These are phyloP conservation scores for Lagerstroemia speciosa DNA, from an alignment of 345 rosid genomes.

Conservation along the genomic window DNA sequence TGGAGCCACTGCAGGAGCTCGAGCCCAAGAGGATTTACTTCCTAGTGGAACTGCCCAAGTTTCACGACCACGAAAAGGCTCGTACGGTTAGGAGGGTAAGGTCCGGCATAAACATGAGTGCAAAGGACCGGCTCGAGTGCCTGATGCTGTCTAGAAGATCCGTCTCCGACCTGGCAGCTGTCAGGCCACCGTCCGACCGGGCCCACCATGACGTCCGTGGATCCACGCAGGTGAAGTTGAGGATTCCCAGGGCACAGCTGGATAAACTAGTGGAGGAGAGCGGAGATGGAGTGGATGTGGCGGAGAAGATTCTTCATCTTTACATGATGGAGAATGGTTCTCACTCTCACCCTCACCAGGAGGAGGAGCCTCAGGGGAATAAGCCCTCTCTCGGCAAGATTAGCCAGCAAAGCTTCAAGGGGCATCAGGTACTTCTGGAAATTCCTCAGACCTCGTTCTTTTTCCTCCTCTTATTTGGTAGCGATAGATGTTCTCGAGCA, in stretches of 20 bases:
- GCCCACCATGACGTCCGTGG: neutral
- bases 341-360: neutral
- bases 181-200: neutral
- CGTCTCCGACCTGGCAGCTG: slow-evolving; percentile 44
- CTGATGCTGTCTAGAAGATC: slow-evolving; percentile 75
- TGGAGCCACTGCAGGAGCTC: slow-evolving; percentile 49
- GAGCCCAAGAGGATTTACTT: slow-evolving; percentile 57
- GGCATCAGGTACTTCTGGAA: neutral
- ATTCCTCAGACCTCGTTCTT: neutral
- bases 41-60: slow-evolving; percentile 58
- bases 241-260: slow-evolving; percentile 55
- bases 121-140: slow-evolving; percentile 72
- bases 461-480: too few relatives aligned
- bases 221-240: slow-evolving; percentile 50
- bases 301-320: slow-evolving; percentile 54
- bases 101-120: slow-evolving; percentile 67
- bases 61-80: slow-evolving; percentile 13
- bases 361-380: neutral
- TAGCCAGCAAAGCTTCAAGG: neutral
- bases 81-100: slow-evolving; percentile 49
- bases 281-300: slow-evolving; percentile 45
- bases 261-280: slow-evolving; percentile 68
- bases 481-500: too few relatives aligned
- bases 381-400: slow-evolving; percentile 4
- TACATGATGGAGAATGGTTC: slow-evolving; percentile 16